Base-by-base conservation (phyloP, 2,329 filamentous ascomycete species). In the Cladosporium sphaerospermum region DNA sequence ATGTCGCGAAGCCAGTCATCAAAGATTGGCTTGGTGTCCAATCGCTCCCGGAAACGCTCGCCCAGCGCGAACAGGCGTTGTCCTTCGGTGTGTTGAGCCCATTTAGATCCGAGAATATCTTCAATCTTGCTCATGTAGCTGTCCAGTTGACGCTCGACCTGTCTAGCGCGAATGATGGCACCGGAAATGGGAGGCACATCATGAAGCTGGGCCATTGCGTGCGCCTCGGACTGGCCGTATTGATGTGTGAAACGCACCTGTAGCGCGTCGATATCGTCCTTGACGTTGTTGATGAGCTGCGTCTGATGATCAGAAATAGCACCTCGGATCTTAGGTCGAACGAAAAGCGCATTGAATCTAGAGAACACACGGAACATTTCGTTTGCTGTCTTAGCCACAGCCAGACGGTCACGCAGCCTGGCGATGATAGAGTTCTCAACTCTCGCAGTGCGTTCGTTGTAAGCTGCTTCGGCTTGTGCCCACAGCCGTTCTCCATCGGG, bases 301-400 rank as follows among this genome's bases (percentile, higher is more conserved):
- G 92, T 93, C 71, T 99, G 93, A 68, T 99, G 99, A 73, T 99
- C 92, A 41, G 90, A 88, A 65, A 99, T 99, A 52, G 93, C 95
- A 61, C 95, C 91, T 60, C 93, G 86, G 73, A 99, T 97, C 78
- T 99, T 99, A n/a, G 93, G 93, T 55, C 93, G 84, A 53, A 99
- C 92, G 62, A 99, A 95, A 31, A 99, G 84, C 2, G 93, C 93
- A 68, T 99, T 99, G 80, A 99, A 99, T 69, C 97, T 97, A 50
- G 93, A 97, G 70, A 99, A 99, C 57, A 99, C 93, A 52, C 95
- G 88, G 71, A 99, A 99, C 93, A 99, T 99, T 72, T 99, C 95
- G 67, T 95, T 97, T 39, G 93, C 93, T 57, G 90, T 96, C 77
- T 95, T 96, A 10, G 93, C 92, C 6, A 90, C 96, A 11, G 91